Percentiles rank a stretch among this genome's conserved stretches.
phyloP scores from a whole-genome alignment of 768 basidiomycete species.

The Pholiota molesta region DNA sequence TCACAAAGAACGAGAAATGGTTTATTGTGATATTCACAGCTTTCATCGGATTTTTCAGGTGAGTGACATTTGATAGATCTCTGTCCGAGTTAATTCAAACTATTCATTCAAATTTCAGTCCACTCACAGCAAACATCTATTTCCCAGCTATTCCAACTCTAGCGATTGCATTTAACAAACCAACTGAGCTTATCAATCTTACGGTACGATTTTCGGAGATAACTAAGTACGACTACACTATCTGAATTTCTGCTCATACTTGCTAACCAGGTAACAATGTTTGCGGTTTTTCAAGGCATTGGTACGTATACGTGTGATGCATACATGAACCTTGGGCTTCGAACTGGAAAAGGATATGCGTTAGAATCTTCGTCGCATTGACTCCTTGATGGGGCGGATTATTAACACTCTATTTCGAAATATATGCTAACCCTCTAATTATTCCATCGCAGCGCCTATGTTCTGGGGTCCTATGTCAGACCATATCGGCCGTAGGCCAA shows the following conservation, averaged over 20 bases:
- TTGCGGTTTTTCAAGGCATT: constrained; percentile 69
- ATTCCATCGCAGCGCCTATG: constrained; percentile 53
- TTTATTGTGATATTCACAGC: constrained; percentile 59
- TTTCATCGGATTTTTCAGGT: constrained; percentile 69
- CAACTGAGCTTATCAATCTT: constrained; percentile 74
- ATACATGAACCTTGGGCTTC: too few species aligned
- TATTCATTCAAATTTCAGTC: constrained; percentile 46
- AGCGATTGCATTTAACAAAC: constrained; percentile 60
- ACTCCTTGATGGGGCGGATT: too few species aligned
- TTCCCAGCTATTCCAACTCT: constrained; percentile 79
- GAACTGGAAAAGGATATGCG: too few species aligned
- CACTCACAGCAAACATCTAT: constrained; percentile 77
- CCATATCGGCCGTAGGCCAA: constrained; percentile 61
- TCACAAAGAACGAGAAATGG: constrained; percentile 65
- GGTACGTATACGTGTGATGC: constrained; percentile 36
- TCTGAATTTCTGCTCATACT: neutral
- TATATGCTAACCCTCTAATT: neutral
- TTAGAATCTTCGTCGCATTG: too few species aligned
- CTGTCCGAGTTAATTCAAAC: neutral
- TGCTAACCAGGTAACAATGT: constrained; percentile 56
- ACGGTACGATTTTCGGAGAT: constrained; percentile 46
- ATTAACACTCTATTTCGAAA: too few species aligned
- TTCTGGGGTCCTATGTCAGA: constrained; percentile 76
- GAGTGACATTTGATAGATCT: constrained; percentile 5
- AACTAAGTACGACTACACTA: too few species aligned